Conservation (phyloP, 75 land plant species). For the Gnetum montanum region DNA sequence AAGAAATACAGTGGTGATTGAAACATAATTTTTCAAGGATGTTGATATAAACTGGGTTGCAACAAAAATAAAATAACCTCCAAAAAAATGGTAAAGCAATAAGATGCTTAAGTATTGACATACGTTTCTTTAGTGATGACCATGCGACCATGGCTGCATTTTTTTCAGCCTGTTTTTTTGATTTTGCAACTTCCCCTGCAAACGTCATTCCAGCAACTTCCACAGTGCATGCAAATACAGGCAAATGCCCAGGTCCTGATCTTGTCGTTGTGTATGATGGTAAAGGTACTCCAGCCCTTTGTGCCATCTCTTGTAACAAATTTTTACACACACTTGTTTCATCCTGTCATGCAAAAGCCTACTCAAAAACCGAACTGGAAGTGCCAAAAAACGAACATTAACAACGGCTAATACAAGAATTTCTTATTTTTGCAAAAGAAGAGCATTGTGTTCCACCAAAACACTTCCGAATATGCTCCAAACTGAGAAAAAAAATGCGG, state of each 20-base stretch:
- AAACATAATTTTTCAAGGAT: too few relatives aligned
- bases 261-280: constrained; percentile 27
- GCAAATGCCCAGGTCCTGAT: constrained; percentile 28
- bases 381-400: too few relatives aligned
- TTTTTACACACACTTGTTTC: constrained; percentile 43
- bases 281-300: constrained; percentile 27
- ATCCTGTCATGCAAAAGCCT: constrained; percentile 13
- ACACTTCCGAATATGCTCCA: too few relatives aligned
- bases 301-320: constrained; percentile 37
- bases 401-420: too few relatives aligned
- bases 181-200: constrained; percentile 28
- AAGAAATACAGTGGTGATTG: too few relatives aligned
- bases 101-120: neutral
- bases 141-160: constrained; percentile 49
- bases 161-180: constrained; percentile 43
- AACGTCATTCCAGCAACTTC: constrained; percentile 39
- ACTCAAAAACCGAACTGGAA: too few relatives aligned
- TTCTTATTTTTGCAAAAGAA: too few relatives aligned
- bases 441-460: too few relatives aligned
- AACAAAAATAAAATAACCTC: too few relatives aligned
- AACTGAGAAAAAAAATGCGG: too few relatives aligned
- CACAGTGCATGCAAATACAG: constrained; percentile 28
- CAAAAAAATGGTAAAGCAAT: too few relatives aligned
- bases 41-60: too few relatives aligned
- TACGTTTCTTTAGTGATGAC: constrained; percentile 25